A percentile compares a stretch with the other conserved stretches of the same genome.
phyloP scores from a whole-genome alignment of 768 basidiomycete genomes.

The Neoboletus subvelutipes region DNA sequence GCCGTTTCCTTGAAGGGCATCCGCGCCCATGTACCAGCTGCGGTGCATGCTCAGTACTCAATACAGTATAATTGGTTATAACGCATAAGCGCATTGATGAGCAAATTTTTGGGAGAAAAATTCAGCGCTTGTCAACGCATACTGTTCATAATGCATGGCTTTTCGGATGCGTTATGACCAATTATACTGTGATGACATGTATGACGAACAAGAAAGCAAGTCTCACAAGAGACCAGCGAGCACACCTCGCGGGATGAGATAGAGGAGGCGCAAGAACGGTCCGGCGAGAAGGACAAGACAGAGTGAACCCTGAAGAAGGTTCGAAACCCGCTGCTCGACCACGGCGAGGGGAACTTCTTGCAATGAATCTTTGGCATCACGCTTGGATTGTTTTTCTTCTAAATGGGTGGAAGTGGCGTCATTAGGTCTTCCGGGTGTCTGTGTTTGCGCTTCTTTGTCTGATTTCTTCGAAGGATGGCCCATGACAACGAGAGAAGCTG shows the following conservation, averaged over 20 bases:
- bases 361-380: not conserved
- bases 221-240: slow-evolving; percentile 82
- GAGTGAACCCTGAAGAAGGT: slow-evolving; percentile 78
- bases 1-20: slow-evolving; percentile 76
- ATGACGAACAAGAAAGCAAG: slow-evolving; percentile 13
- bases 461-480: slow-evolving; percentile 42
- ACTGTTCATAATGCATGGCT: not conserved
- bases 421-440: not conserved
- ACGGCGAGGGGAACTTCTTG: slow-evolving; percentile 66
- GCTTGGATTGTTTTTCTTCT: slow-evolving; percentile 24
- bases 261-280: slow-evolving; percentile 78
- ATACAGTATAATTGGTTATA: not conserved
- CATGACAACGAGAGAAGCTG: slow-evolving; percentile 74
- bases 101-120: not conserved
- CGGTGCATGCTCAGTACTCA: not conserved
- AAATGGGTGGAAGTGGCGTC: slow-evolving; percentile 4
- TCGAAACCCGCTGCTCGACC: slow-evolving; percentile 92
- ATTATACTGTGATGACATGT: not conserved
- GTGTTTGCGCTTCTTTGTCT: slow-evolving; percentile 35
- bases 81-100: not conserved
- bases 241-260: slow-evolving; percentile 78
- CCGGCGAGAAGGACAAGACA: slow-evolving; percentile 78
- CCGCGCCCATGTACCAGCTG: slow-evolving; percentile 92
- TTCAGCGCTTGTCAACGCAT: not conserved
- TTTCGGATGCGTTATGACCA: not conserved